Percentiles rank a stretch among this genome's conserved stretches.
Evolutionary conservation across 805 yeast genomes (phyloP).

Genomic region (Ogataea glucozyma): DNA sequence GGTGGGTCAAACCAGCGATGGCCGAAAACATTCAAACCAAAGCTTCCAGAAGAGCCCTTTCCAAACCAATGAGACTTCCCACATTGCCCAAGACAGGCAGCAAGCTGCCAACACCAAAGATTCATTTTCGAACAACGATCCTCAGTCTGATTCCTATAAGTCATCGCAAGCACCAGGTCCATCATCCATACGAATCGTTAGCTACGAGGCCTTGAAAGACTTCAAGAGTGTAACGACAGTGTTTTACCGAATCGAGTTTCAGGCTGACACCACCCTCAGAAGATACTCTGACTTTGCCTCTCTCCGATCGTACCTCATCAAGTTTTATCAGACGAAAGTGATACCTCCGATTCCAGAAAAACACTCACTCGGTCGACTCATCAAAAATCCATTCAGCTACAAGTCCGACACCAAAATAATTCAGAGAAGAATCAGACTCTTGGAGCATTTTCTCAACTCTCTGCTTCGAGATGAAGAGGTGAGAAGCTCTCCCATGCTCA

Average conservation of each 20-base stretch:
- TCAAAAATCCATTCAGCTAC: slow-evolving; percentile 35
- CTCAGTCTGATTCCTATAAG: too few species aligned
- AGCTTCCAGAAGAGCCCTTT: too few species aligned
- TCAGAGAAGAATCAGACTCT: slow-evolving; percentile 49
- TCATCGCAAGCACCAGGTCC: too few species aligned
- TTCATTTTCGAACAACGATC: too few species aligned
- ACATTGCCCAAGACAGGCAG: too few species aligned
- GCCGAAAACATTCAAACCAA: too few species aligned
- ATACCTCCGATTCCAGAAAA: slow-evolving; percentile 96
- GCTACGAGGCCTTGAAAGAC: slow-evolving; percentile 29
- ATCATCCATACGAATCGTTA: slow-evolving; percentile 5
- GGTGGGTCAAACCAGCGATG: too few species aligned
- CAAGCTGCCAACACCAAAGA: too few species aligned
- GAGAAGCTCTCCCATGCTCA: slow-evolving; percentile 39
- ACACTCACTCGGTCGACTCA: slow-evolving; percentile 49
- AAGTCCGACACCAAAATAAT: slow-evolving; percentile 37
- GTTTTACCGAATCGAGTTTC: slow-evolving; percentile 31
- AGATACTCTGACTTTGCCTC: slow-evolving; percentile 92
- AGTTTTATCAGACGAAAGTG: slow-evolving; percentile 80
- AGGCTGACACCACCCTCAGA: slow-evolving; percentile 46
- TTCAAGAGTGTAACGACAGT: slow-evolving; percentile 33
- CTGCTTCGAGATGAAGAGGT: slow-evolving; percentile 39
- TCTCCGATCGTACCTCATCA: slow-evolving; percentile 65
- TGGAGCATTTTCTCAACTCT: slow-evolving; percentile 45
- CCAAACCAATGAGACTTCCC: too few species aligned